These are phyloP conservation scores for Alternaria gansuensis DNA, from an alignment of 2,329 filamentous ascomycete genomes.

Conservation along the genomic window DNA sequence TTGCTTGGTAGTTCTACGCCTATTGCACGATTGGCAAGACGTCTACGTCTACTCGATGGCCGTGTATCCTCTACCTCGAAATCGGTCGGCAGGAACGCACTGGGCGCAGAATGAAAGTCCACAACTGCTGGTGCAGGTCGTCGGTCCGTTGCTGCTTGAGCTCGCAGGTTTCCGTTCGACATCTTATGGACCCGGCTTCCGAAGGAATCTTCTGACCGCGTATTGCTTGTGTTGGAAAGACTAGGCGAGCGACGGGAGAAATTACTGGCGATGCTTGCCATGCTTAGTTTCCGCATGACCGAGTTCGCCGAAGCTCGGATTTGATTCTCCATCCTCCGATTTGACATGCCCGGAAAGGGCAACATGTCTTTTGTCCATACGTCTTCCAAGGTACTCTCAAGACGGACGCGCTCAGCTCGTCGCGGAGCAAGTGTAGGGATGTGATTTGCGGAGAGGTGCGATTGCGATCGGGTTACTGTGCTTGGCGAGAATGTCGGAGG, in stretches of 20 bases:
- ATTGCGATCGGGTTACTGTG: conserved; percentile 80
- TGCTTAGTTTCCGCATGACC: conserved; percentile 87
- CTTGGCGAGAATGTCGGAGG: conserved; percentile 56
- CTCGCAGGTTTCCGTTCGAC: conserved; percentile 39
- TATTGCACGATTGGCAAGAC: conserved; percentile 40
- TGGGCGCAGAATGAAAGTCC: conserved; percentile 59
- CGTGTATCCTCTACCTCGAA: conserved; percentile 54
- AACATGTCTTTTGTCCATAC: conserved; percentile 85
- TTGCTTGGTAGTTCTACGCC: conserved; percentile 37
- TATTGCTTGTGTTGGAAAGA: conserved; percentile 55
- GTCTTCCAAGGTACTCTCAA: conserved; percentile 78
- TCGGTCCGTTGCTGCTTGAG: conserved; percentile 38
- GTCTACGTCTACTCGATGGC: conserved; percentile 38
- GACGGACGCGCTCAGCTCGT: conserved; percentile 75
- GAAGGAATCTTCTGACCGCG: conserved; percentile 49
- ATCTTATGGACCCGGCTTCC: conserved; percentile 40
- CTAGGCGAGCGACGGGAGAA: conserved; percentile 77
- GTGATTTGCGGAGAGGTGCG: conserved; percentile 72
- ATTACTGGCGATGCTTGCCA: conserved; percentile 78
- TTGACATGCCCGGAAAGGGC: conserved; percentile 83
- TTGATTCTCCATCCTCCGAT: conserved; percentile 72
- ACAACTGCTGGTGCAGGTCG: conserved; percentile 48
- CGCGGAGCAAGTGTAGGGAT: conserved; percentile 77
- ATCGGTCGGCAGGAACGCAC: conserved; percentile 59
- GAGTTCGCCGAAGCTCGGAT: conserved; percentile 82